These are phyloP conservation scores for Penicillium steckii DNA, from an alignment of 495 filamentous ascomycete genomes.

Conservation along the genomic window DNA sequence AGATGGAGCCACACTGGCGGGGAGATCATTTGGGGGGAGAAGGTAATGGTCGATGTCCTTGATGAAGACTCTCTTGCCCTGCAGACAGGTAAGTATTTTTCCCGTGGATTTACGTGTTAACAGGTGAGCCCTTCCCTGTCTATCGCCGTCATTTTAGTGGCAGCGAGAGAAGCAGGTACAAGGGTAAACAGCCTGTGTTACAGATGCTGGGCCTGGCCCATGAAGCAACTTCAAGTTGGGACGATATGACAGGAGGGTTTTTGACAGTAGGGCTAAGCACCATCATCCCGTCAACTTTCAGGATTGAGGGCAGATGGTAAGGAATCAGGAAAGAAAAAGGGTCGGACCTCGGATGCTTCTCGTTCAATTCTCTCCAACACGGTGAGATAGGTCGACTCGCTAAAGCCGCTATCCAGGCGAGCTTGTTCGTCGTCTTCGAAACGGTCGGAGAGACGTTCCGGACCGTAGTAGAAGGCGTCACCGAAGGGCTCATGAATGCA, in stretches of 20 bases:
- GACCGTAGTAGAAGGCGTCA: slow-evolving; percentile 93
- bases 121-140: too few relatives aligned
- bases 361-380: slow-evolving; percentile 69
- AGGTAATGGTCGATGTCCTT: slow-evolving; percentile 96
- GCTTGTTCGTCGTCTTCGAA: slow-evolving; percentile 71
- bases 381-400: slow-evolving; percentile 69
- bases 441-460: slow-evolving; percentile 75
- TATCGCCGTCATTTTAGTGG: too few relatives aligned
- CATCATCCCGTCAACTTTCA: too few relatives aligned
- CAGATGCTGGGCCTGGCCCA: slow-evolving; percentile 13
- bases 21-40: slow-evolving; percentile 67
- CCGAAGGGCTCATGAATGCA: slow-evolving; percentile 96
- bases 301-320: slow-evolving; percentile 2
- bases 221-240: too few relatives aligned
- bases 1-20: slow-evolving; percentile 72
- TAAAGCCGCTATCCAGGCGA: slow-evolving; percentile 72
- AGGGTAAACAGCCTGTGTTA: slow-evolving; percentile 6
- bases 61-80: slow-evolving; percentile 85
- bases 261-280: too few relatives aligned
- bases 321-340: slow-evolving; percentile 28
- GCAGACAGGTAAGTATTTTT: slow-evolving; percentile 38
- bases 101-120: background rate
- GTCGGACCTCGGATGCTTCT: slow-evolving; percentile 64
- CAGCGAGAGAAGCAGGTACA: background rate
- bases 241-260: too few relatives aligned